Conservation (phyloP, 495 filamentous ascomycete genomes). For the Pseudevernia furfuracea region DNA sequence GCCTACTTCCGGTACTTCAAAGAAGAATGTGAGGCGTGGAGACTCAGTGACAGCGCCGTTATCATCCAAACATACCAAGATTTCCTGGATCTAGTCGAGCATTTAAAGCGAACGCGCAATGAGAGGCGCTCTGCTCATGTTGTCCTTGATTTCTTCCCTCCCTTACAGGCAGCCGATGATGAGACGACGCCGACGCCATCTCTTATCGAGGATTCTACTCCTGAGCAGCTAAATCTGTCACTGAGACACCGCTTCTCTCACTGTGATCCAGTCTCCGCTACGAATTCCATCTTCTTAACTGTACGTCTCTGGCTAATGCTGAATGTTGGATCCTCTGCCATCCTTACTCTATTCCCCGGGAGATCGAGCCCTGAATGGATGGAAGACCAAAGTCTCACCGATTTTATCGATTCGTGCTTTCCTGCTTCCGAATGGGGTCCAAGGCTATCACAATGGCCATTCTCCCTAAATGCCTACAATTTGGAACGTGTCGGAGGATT, state of each 20-base stretch:
- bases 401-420: background rate
- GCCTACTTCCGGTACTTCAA: constrained; percentile 11
- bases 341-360: background rate
- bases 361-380: constrained; percentile 9
- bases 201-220: background rate
- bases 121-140: background rate
- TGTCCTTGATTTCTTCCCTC: constrained; percentile 9
- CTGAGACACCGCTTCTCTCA: background rate
- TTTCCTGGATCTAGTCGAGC: constrained; percentile 4
- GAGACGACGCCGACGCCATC: background rate
- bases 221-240: background rate
- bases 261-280: background rate
- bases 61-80: constrained; percentile 11
- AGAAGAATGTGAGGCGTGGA: constrained; percentile 8
- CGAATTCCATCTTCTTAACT: constrained; percentile 13
- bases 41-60: background rate
- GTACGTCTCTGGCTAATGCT: constrained; percentile 15
- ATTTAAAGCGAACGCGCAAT: constrained; percentile 1
- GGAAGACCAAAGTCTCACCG: background rate
- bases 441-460: constrained; percentile 18
- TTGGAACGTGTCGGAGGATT: constrained; percentile 34
- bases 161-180: background rate
- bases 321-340: constrained; percentile 5
- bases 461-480: constrained; percentile 18
- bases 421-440: constrained; percentile 2